Evolutionary conservation across 306 rosid species (phyloP).

Genomic region (Vicia faba): DNA sequence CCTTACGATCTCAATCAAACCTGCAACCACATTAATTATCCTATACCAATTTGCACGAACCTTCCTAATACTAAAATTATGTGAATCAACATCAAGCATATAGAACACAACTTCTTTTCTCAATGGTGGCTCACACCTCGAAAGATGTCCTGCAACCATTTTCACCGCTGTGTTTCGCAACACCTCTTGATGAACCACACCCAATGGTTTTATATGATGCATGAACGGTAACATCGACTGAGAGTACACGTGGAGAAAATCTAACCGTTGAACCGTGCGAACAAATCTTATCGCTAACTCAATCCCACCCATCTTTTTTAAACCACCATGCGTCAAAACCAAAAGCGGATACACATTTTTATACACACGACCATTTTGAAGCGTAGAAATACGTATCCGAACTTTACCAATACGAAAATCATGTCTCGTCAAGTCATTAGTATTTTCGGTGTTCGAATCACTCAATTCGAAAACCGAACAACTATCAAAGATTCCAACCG

Average conservation of each 20-base stretch:
- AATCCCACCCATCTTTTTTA: slow-evolving; percentile 77
- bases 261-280: slow-evolving; percentile 53
- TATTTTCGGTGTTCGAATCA: not conserved
- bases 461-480: slow-evolving; percentile 40
- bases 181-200: slow-evolving; percentile 66
- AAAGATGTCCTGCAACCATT: slow-evolving; percentile 62
- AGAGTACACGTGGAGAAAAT: slow-evolving; percentile 73
- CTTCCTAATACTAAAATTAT: slow-evolving; percentile 73
- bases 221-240: slow-evolving; percentile 75
- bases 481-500: slow-evolving; percentile 73
- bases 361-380: slow-evolving; percentile 65
- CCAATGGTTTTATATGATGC: slow-evolving; percentile 83
- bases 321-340: slow-evolving; percentile 52
- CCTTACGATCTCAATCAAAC: slow-evolving; percentile 53
- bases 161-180: slow-evolving; percentile 64
- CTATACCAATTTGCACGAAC: slow-evolving; percentile 79
- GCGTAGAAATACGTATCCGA: slow-evolving; percentile 65
- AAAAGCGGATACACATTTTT: slow-evolving; percentile 63
- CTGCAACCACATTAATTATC: slow-evolving; percentile 57
- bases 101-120: slow-evolving; percentile 61
- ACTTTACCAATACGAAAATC: slow-evolving; percentile 75
- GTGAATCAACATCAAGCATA: slow-evolving; percentile 77
- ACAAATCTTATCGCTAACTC: slow-evolving; percentile 73
- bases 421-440: slow-evolving; percentile 37
- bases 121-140: slow-evolving; percentile 75